Percentiles rank a stretch among this genome's conserved stretches.
Conservation (phyloP, 768 basidiomycete species). For the Neoboletus subvelutipes region DNA sequence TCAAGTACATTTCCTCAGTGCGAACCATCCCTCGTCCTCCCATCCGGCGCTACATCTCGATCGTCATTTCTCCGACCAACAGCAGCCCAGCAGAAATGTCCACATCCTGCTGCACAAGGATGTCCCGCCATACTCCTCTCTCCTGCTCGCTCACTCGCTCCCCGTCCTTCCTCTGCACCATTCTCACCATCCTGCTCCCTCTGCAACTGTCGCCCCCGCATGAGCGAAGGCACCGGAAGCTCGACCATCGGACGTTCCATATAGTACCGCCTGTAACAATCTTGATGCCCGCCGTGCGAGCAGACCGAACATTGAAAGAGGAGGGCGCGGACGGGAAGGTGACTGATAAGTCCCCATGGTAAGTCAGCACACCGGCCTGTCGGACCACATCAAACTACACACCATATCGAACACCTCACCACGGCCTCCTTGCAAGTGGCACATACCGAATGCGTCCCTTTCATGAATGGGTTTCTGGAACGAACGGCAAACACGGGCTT, state of each 20-base stretch:
- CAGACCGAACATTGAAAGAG: slow-evolving; percentile 77
- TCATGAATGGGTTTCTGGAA: slow-evolving; percentile 28
- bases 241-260: slow-evolving; percentile 55
- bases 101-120: slow-evolving; percentile 78
- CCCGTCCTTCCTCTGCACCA: slow-evolving; percentile 11
- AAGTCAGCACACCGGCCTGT: background rate
- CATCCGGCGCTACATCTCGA: background rate
- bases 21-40: background rate
- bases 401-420: slow-evolving; percentile 74
- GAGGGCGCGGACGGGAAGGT: slow-evolving; percentile 68
- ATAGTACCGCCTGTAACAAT: slow-evolving; percentile 73
- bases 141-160: background rate
- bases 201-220: slow-evolving; percentile 25
- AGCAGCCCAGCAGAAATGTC: slow-evolving; percentile 78
- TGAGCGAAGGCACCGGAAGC: slow-evolving; percentile 24
- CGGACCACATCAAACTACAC: slow-evolving; percentile 20
- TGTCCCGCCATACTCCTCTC: slow-evolving; percentile 43
- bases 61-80: slow-evolving; percentile 9
- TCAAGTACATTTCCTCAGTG: background rate
- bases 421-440: slow-evolving; percentile 48
- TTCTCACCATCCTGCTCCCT: slow-evolving; percentile 18
- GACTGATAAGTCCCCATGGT: slow-evolving; percentile 46
- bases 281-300: slow-evolving; percentile 78
- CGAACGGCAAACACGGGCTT: slow-evolving; percentile 53
- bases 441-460: slow-evolving; percentile 57